phyloP scores from a whole-genome alignment of 108 stramenopile species.

The Stephanodiscus minutulus region DNA sequence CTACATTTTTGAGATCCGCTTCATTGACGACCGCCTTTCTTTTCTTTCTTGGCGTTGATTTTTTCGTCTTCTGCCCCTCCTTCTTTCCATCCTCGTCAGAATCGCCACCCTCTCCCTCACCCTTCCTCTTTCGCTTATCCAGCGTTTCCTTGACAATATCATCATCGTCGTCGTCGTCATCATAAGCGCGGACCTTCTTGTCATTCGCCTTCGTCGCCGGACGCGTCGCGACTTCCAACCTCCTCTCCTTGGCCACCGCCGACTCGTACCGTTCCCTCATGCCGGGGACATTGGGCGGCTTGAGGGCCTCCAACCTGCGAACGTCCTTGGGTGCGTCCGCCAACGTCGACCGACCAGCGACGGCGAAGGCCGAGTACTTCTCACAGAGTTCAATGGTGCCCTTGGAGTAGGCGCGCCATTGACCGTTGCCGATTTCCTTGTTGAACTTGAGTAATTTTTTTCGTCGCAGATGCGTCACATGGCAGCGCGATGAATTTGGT shows the following conservation, averaged over 20 bases:
- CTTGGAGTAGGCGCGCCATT: conserved; percentile 84
- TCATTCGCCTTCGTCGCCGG: conserved; percentile 45
- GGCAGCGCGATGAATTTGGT: background rate
- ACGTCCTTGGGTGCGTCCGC: conserved; percentile 87
- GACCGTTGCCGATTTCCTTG: conserved; percentile 72
- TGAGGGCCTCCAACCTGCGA: conserved; percentile 75
- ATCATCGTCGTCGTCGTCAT: background rate
- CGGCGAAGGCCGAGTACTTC: conserved; percentile 58
- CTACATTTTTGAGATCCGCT: conserved; percentile 50
- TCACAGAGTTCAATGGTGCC: conserved; percentile 84
- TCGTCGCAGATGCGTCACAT: background rate
- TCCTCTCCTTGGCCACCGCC: conserved; percentile 75
- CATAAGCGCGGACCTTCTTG: background rate
- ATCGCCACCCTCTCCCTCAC: conserved; percentile 25
- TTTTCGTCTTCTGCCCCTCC: background rate
- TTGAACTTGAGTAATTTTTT: conserved; percentile 55
- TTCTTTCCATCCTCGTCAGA: conserved; percentile 26
- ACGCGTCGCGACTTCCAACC: conserved; percentile 53
- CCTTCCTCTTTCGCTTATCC: conserved; percentile 33
- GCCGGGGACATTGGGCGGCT: conserved; percentile 58
- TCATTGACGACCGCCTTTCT: conserved; percentile 31
- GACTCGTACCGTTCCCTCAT: conserved; percentile 83
- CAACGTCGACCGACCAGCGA: conserved; percentile 59
- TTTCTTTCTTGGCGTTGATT: conserved; percentile 18
- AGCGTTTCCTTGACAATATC: conserved; percentile 6